A percentile compares a stretch with the other conserved stretches of the same genome.
These are phyloP conservation scores for Primulina eburnea DNA, from an alignment of 257 asterid species.

Conservation along the genomic window DNA sequence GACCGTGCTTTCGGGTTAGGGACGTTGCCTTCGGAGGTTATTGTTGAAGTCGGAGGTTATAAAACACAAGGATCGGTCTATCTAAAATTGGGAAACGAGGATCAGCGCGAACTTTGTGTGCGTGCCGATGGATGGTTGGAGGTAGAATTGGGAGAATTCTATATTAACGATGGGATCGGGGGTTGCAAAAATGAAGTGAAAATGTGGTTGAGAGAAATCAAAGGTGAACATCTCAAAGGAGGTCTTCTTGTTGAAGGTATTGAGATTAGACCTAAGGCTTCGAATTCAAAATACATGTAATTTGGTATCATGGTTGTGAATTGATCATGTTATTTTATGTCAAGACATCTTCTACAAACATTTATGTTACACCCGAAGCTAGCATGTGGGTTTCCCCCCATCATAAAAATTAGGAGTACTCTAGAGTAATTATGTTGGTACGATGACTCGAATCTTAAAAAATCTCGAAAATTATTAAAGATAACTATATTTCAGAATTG, in stretches of 20 bases:
- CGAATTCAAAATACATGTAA: too few relatives aligned
- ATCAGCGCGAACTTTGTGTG: conserved; percentile 12
- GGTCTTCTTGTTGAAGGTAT: conserved; percentile 77
- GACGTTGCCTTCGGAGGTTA: conserved; percentile 39
- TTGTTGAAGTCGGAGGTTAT: conserved; percentile 36
- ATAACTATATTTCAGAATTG: too few relatives aligned
- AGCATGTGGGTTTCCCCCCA: too few relatives aligned
- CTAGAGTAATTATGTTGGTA: too few relatives aligned
- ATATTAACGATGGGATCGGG: conserved; percentile 43
- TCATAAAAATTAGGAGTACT: too few relatives aligned
- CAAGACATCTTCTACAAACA: too few relatives aligned
- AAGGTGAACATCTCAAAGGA: conserved; percentile 66
- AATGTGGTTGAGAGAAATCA: conserved; percentile 55
- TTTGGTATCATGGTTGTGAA: too few relatives aligned
- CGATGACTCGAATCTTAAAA: too few relatives aligned
- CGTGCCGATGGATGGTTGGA: conserved; percentile 80
- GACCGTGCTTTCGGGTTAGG: conserved; percentile 65
- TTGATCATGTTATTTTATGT: too few relatives aligned
- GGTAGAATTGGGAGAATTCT: conserved; percentile 67
- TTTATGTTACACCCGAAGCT: too few relatives aligned
- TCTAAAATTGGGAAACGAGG: conserved; percentile 27
- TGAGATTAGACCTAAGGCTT: conserved; percentile 63
- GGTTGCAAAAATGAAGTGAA: conserved; percentile 39
- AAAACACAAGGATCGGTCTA: conserved; percentile 25
- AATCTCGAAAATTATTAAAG: too few relatives aligned